Base-by-base conservation (phyloP, 1,284 basidiomycete genomes). In the Neotropicomus parvogracilis region DNA sequence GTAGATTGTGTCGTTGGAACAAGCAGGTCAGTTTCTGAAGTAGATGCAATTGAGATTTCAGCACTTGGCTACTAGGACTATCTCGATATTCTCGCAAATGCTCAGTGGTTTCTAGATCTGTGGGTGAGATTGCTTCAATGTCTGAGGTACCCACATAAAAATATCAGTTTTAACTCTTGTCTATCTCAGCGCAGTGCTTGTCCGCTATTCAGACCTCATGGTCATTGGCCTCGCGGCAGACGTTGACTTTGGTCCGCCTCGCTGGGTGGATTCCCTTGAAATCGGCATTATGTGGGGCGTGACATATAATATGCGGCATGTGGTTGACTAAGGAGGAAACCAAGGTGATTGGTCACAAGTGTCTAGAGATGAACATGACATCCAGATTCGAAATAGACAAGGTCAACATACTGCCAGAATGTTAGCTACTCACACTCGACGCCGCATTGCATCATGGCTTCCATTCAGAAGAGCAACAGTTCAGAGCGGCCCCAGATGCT, bases 391-490 rank as follows among this genome's bases (percentile, higher is more conserved):
- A 40, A 44, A 46, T 27, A 50, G 33, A 55, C 46, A 40, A 37
- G 35, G 12, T 20, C 26, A 13, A 6, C 10, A 12, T 21, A 27
- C 34, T 20, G n/a, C 35, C 6, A 32, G 19, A 34, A 43, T 14
- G n/a, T 31, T 8, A 6, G 31, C 32, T 42, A 26, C 41, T 41
- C 33, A 44, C 36, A 31, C 19, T 26, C 14, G 19, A 50, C 44
- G 6, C 13, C 31, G n/a, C 45, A 35, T 24, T 31, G 36, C 40
- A 6, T 40, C 34, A 77, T 73, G 75, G 70, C 62, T 33, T 53
- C 70, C 32, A 58, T 79, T 48, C 72, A 78, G 62, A 77, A 72
- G 56, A 72, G 80, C 52, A 79, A 80, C 63, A 70, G 73, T 4
- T 36, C 59, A 11, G 71, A 77, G 41, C 73, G 74, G 53, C 63